phyloP scores from a whole-genome alignment of 495 filamentous ascomycete species.

The Cercophora newfieldiana region DNA sequence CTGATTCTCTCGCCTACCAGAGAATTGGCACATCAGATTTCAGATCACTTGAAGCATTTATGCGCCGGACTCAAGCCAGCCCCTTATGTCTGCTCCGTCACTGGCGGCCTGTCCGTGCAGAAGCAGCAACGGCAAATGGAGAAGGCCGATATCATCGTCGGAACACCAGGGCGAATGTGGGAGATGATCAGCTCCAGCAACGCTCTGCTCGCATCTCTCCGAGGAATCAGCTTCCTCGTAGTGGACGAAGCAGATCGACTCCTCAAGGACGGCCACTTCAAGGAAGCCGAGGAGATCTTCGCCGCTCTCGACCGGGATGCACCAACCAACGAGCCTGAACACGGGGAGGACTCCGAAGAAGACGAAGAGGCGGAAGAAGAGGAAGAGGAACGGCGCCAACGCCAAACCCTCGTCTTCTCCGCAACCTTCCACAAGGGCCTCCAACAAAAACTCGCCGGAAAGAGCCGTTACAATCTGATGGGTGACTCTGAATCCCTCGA shows the following conservation, averaged over 20 bases:
- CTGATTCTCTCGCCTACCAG: conserved; percentile 90
- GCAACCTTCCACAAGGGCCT: conserved; percentile 90
- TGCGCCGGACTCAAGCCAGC: conserved; percentile 61
- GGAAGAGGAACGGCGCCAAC: conserved; percentile 37
- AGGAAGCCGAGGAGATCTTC: conserved; percentile 86
- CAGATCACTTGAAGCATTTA: conserved; percentile 74
- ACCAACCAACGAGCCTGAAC: conserved; percentile 31
- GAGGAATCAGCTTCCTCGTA: conserved; percentile 74
- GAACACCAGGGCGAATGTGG: conserved; percentile 91
- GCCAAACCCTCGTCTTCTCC: conserved; percentile 94
- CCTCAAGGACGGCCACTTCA: conserved; percentile 89
- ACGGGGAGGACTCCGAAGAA: conserved; percentile 41
- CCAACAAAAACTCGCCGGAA: conserved; percentile 85
- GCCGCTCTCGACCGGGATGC: conserved; percentile 62
- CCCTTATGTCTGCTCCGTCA: conserved; percentile 74
- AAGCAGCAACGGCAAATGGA: conserved; percentile 83
- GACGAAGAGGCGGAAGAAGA: conserved; percentile 32
- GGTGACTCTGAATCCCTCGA: conserved; percentile 80
- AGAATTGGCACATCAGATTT: conserved; percentile 89
- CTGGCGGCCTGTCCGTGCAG: conserved; percentile 85
- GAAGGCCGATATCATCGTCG: conserved; percentile 83
- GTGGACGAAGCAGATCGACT: conserved; percentile 94
- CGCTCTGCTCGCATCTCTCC: conserved; percentile 60
- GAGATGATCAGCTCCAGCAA: conserved; percentile 74
- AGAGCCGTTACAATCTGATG: conserved; percentile 65